Percentiles rank a stretch among this genome's conserved stretches.
phyloP scores from a whole-genome alignment of 305 asterid species.

The Fraxinus platypoda region DNA sequence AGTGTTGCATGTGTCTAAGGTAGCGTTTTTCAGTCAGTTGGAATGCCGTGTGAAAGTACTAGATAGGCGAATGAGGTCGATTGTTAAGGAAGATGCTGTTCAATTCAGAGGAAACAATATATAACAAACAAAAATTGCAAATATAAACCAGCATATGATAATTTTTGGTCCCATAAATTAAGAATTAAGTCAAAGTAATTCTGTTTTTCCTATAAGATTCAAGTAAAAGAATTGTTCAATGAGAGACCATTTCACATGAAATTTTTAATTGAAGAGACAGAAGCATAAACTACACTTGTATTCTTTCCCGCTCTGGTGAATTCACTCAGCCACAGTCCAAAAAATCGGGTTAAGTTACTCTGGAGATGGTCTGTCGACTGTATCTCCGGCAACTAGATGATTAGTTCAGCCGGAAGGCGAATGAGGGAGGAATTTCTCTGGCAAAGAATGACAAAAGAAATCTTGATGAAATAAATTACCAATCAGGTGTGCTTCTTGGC shows the following conservation, averaged over 20 bases:
- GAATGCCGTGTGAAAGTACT: too few relatives aligned
- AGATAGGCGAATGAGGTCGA: background rate
- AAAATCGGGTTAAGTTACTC: background rate
- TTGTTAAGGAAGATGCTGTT: background rate
- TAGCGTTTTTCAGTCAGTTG: background rate
- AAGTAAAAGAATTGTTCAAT: background rate
- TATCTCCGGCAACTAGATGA: constrained; percentile 15
- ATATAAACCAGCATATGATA: background rate
- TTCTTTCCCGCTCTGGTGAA: background rate
- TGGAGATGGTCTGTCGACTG: constrained; percentile 6
- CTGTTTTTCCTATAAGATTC: background rate
- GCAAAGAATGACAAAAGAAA: constrained; percentile 23
- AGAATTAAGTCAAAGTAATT: background rate
- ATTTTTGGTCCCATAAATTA: background rate
- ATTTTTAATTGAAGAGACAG: background rate
- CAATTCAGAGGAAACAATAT: background rate
- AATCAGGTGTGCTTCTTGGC: constrained; percentile 43
- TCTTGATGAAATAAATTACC: constrained; percentile 8
- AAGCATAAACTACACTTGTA: constrained; percentile 15
- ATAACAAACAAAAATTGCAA: background rate
- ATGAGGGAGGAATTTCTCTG: constrained; percentile 1
- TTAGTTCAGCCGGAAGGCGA: background rate
- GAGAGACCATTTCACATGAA: background rate
- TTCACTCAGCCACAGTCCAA: constrained; percentile 5
- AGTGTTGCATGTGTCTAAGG: background rate